Evolutionary conservation across 257 asterid species (phyloP).

Genomic region (Leptodermis oblonga): DNA sequence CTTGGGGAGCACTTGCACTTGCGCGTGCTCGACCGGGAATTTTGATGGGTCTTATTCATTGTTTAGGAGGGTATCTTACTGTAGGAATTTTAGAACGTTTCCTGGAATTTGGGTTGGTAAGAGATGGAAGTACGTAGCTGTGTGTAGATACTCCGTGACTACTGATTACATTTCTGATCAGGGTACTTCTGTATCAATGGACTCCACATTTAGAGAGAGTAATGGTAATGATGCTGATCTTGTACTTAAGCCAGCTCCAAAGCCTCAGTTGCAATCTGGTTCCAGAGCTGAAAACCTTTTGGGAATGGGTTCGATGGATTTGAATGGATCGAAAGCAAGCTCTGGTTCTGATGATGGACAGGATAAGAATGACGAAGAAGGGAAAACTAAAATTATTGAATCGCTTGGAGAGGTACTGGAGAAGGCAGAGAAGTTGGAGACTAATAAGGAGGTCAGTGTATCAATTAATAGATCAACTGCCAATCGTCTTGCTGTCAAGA

Average conservation of each 20-base stretch:
- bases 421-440: conserved; percentile 85
- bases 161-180: conserved; percentile 72
- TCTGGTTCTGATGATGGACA: conserved; percentile 36
- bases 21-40: conserved; percentile 56
- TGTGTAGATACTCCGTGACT: conserved; percentile 80
- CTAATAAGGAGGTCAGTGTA: conserved; percentile 40
- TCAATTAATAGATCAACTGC: conserved; percentile 41
- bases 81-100: conserved; percentile 44
- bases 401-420: conserved; percentile 85
- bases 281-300: conserved; percentile 44
- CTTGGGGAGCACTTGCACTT: conserved; percentile 76
- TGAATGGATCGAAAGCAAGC: conserved; percentile 38
- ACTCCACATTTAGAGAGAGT: conserved; percentile 56
- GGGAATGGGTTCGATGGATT: conserved; percentile 23
- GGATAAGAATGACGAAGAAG: conserved; percentile 38
- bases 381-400: conserved; percentile 61
- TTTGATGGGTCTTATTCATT: conserved; percentile 72
- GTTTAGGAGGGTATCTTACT: conserved; percentile 50
- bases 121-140: conserved; percentile 69
- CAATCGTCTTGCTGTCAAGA: conserved; percentile 31
- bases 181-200: conserved; percentile 67
- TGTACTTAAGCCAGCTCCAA: conserved; percentile 78
- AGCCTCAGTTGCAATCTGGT: conserved; percentile 61
- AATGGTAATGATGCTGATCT: conserved; percentile 46
- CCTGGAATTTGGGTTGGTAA: conserved; percentile 51